Evolutionary conservation across 495 filamentous ascomycete genomes (phyloP).

Genomic region (Daldinia concentrica): DNA sequence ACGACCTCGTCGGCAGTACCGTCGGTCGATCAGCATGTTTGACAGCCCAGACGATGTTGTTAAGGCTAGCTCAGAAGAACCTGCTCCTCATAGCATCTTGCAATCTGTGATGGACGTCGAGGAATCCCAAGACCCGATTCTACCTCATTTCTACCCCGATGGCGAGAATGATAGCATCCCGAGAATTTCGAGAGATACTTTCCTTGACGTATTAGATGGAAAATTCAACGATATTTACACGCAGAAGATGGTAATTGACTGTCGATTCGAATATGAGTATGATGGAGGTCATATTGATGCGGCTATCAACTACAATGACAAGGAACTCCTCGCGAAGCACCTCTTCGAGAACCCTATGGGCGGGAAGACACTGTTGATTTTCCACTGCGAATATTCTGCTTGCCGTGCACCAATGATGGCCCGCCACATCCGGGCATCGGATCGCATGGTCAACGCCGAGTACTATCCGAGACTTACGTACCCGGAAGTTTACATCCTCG

Average conservation of each 20-base stretch:
- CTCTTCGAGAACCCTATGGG: constrained; percentile 74
- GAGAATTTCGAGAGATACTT: constrained; percentile 80
- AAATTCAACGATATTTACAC: constrained; percentile 78
- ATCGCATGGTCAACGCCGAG: constrained; percentile 83
- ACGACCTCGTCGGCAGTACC: constrained; percentile 86
- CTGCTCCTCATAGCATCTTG: constrained; percentile 59
- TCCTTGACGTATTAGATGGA: constrained; percentile 87
- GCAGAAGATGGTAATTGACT: constrained; percentile 87
- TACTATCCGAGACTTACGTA: constrained; percentile 88
- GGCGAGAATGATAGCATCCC: constrained; percentile 85
- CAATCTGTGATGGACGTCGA: constrained; percentile 82
- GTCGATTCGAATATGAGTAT: constrained; percentile 98
- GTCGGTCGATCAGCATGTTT: constrained; percentile 96
- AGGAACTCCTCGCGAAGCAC: constrained; percentile 79
- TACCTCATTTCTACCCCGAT: constrained; percentile 86
- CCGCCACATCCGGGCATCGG: constrained; percentile 83
- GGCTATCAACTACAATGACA: constrained; percentile 95
- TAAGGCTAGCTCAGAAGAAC: constrained; percentile 68
- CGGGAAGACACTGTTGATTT: constrained; percentile 79
- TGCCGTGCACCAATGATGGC: constrained; percentile 98
- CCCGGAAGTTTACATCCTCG: constrained; percentile 95
- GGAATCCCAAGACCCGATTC: constrained; percentile 68
- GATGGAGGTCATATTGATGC: constrained; percentile 94
- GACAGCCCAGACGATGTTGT: constrained; percentile 89
- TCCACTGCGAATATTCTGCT: constrained; percentile 98